Conservation (phyloP, 768 basidiomycete species). For the Suillus subaureus region DNA sequence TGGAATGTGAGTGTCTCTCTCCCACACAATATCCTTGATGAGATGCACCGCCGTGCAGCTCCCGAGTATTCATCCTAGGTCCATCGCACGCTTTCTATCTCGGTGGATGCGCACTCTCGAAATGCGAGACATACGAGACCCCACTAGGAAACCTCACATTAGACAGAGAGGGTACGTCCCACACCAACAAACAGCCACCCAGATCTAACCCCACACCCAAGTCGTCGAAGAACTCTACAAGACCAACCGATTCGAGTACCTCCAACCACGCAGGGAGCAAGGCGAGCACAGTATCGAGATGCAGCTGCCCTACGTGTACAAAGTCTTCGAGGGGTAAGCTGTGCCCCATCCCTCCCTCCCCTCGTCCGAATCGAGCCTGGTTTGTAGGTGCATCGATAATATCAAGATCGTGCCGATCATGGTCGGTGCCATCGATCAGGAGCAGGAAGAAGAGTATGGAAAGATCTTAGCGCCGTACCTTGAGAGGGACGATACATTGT, state of each 20-base stretch:
- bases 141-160: conserved; percentile 83
- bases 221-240: conserved; percentile 66
- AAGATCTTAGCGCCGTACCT: conserved; percentile 80
- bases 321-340: conserved; percentile 77
- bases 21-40: conserved; percentile 7
- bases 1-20: conserved; percentile 64
- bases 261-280: conserved; percentile 75
- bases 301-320: conserved; percentile 91
- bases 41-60: conserved; percentile 47
- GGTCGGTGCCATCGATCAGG: conserved; percentile 73
- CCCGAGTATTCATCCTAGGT: conserved; percentile 91
- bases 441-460: conserved; percentile 66
- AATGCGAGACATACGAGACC: conserved; percentile 77
- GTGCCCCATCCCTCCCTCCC: neutral
- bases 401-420: conserved; percentile 88
- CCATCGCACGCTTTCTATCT: conserved; percentile 94
- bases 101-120: conserved; percentile 82
- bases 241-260: conserved; percentile 69
- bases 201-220: conserved; percentile 28
- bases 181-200: neutral
- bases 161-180: conserved; percentile 71
- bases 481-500: conserved; percentile 75
- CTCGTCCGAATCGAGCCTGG: neutral
- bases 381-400: conserved; percentile 50
- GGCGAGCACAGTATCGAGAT: conserved; percentile 98